Conservation (phyloP, 1,284 basidiomycete genomes). For the Ceratobasidium sp. region DNA sequence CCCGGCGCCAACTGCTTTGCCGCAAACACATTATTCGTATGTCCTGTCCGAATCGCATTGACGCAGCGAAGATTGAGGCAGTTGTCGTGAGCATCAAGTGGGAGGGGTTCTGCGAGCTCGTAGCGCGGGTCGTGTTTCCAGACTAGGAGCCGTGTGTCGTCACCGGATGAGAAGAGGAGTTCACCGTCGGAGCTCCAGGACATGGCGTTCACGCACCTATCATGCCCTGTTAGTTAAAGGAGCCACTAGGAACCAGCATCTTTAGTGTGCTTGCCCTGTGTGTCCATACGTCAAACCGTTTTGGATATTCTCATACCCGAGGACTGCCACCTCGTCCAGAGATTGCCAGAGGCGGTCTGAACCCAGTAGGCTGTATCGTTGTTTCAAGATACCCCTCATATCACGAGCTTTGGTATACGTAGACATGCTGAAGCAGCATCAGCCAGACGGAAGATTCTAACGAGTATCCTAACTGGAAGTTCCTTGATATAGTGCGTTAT, state of each 20-base stretch:
- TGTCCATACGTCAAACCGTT: slow-evolving; percentile 57
- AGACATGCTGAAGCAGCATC: not conserved
- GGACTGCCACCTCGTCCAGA: slow-evolving; percentile 65
- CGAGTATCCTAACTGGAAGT: not conserved
- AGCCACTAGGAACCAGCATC: not conserved
- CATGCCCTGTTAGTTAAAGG: slow-evolving; percentile 2
- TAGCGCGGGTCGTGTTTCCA: slow-evolving; percentile 40
- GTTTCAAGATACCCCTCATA: slow-evolving; percentile 9
- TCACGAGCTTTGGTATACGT: slow-evolving; percentile 24
- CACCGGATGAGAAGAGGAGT: slow-evolving; percentile 76
- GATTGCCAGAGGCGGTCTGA: slow-evolving; percentile 43
- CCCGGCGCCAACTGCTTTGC: slow-evolving; percentile 80
- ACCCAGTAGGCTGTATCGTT: slow-evolving; percentile 32
- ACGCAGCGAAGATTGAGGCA: slow-evolving; percentile 68
- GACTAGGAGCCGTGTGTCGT: slow-evolving; percentile 75
- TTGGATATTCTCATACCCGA: slow-evolving; percentile 56
- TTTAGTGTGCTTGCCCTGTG: slow-evolving; percentile 64
- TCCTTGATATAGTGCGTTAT: not conserved
- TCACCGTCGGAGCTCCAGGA: slow-evolving; percentile 80
- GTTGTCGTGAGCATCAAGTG: slow-evolving; percentile 49
- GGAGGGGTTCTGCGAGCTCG: slow-evolving; percentile 74
- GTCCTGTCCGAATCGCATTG: slow-evolving; percentile 74
- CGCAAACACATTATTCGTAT: slow-evolving; percentile 86
- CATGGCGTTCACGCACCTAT: slow-evolving; percentile 77
- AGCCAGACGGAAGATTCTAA: not conserved